Conservation (phyloP, 768 basidiomycete genomes). For the Polyporus arcularius region DNA sequence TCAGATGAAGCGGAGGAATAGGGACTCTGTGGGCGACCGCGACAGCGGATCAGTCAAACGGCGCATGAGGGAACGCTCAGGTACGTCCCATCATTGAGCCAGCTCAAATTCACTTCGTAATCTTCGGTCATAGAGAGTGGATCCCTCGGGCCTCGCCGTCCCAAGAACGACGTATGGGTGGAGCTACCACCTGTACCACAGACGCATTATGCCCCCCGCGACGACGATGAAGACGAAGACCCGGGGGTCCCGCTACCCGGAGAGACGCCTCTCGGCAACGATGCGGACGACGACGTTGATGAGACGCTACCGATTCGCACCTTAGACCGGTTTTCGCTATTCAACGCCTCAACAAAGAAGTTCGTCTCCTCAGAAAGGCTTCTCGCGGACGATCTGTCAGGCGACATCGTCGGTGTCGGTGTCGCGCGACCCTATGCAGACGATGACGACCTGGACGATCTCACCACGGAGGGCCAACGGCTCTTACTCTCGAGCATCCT, state of each 20-base stretch:
- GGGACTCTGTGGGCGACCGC: too few species aligned
- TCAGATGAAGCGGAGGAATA: too few species aligned
- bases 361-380: constrained; percentile 45
- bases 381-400: constrained; percentile 8
- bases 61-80: too few species aligned
- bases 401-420: constrained; percentile 31
- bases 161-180: too few species aligned
- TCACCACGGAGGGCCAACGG: constrained; percentile 23
- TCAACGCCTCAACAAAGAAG: constrained; percentile 38
- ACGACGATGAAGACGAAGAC: constrained; percentile 28
- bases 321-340: constrained; percentile 56
- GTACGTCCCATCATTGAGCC: too few species aligned
- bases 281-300: constrained; percentile 8
- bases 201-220: constrained; percentile 14
- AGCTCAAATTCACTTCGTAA: too few species aligned
- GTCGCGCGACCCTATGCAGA: constrained; percentile 41
- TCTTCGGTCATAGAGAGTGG: too few species aligned
- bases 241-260: constrained; percentile 42
- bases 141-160: too few species aligned
- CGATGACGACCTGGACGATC: constrained; percentile 31
- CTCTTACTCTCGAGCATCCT: constrained; percentile 46
- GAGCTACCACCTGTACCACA: too few species aligned
- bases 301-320: constrained; percentile 54
- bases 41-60: too few species aligned
- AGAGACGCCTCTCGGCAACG: constrained; percentile 37